These are phyloP conservation scores for Elongisporangium anandrum DNA, from an alignment of 352 stramenopile genomes.

Conservation along the genomic window DNA sequence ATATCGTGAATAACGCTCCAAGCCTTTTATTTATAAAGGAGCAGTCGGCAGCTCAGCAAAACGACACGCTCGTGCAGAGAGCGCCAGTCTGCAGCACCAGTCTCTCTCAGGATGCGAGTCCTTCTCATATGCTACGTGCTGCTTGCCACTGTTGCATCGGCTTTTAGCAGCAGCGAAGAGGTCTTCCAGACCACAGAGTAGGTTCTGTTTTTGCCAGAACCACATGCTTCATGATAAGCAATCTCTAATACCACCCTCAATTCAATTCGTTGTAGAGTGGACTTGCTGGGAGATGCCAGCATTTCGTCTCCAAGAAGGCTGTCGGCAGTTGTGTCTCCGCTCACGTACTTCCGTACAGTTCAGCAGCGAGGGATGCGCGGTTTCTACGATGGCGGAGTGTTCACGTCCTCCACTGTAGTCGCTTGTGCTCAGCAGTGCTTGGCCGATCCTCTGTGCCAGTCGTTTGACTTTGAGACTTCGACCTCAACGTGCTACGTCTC, in stretches of 20 bases:
- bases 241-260: too few relatives aligned
- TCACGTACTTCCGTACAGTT: slow-evolving; percentile 37
- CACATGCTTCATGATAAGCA: not conserved
- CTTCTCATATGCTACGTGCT: not conserved
- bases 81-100: too few relatives aligned
- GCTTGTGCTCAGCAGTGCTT: slow-evolving; percentile 44
- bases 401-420: slow-evolving; percentile 21
- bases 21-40: not conserved
- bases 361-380: slow-evolving; percentile 44
- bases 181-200: not conserved
- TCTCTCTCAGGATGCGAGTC: not conserved
- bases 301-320: not conserved
- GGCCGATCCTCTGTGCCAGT: slow-evolving; percentile 49
- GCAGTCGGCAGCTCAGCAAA: not conserved
- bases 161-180: not conserved
- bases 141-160: not conserved
- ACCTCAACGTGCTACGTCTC: slow-evolving; percentile 68
- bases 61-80: not conserved
- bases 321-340: not conserved
- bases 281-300: not conserved
- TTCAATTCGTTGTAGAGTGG: not conserved
- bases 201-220: not conserved
- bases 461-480: slow-evolving; percentile 65
- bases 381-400: slow-evolving; percentile 52
- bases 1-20: slow-evolving; percentile 5